Percentiles rank a stretch among this genome's conserved stretches.
These are phyloP conservation scores for Fusarium pseudograminearum DNA, from an alignment of 2,329 filamentous ascomycete genomes.

Conservation along the genomic window DNA sequence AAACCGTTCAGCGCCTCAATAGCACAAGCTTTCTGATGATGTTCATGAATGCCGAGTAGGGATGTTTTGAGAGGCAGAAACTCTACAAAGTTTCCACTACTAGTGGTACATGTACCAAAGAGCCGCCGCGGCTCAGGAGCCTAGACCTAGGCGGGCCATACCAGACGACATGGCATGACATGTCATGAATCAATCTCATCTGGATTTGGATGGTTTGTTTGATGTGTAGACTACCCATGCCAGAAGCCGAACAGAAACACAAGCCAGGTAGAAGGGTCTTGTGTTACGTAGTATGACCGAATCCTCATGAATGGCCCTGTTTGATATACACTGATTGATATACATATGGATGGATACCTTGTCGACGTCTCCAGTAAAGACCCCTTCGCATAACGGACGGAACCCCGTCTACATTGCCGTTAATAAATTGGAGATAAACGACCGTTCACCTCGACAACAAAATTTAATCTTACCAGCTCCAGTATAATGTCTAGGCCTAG, in stretches of 20 bases:
- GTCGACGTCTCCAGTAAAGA: constrained; percentile 7
- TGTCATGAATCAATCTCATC: constrained; percentile 10
- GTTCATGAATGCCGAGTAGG: constrained; percentile 9
- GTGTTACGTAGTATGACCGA: not conserved
- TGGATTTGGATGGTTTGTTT: not conserved
- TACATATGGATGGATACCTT: not conserved
- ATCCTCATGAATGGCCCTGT: not conserved
- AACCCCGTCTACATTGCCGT: constrained; percentile 13
- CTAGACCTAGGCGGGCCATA: constrained; percentile 19
- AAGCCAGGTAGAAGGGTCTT: not conserved
- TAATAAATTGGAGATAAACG: constrained; percentile 22
- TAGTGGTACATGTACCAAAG: constrained; percentile 16
- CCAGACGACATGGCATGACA: constrained; percentile 20
- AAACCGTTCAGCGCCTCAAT: constrained; percentile 1
- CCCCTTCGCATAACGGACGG: not conserved
- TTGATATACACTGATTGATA: not conserved
- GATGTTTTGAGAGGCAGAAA: constrained; percentile 1
- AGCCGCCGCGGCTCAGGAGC: constrained; percentile 19
- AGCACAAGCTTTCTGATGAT: constrained; percentile 17
- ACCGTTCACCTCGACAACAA: constrained; percentile 20
- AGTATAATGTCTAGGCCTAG: constrained; percentile 8
- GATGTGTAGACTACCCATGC: not conserved
- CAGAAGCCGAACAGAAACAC: not conserved
- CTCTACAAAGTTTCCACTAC: constrained; percentile 27
- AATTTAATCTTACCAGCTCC: constrained; percentile 28